Evolutionary conservation across 768 basidiomycete genomes (phyloP).

Genomic region (Jaapia argillacea): DNA sequence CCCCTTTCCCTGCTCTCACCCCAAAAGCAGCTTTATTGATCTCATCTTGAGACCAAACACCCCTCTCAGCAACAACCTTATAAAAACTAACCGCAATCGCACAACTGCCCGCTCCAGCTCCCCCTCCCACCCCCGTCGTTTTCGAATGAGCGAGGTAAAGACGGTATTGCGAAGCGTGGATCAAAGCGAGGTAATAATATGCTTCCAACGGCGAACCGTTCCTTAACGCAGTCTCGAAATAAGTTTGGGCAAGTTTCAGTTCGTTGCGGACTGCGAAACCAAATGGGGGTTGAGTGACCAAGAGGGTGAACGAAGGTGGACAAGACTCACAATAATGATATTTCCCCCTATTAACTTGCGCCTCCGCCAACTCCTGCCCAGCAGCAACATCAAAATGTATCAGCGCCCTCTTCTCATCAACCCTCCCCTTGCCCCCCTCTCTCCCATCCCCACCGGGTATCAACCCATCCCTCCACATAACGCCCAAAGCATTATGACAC

Average conservation of each 20-base stretch:
- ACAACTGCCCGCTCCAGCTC: slow-evolving; percentile 53
- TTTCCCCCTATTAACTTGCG: slow-evolving; percentile 86
- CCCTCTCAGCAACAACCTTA: slow-evolving; percentile 87
- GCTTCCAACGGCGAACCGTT: slow-evolving; percentile 91
- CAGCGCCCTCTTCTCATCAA: slow-evolving; percentile 55
- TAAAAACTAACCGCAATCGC: slow-evolving; percentile 87
- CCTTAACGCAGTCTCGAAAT: slow-evolving; percentile 79
- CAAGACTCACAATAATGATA: slow-evolving; percentile 48
- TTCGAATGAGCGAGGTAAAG: slow-evolving; percentile 31
- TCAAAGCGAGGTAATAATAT: slow-evolving; percentile 85
- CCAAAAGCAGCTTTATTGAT: slow-evolving; percentile 69
- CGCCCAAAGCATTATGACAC: slow-evolving; percentile 81
- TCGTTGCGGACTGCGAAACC: slow-evolving; percentile 55
- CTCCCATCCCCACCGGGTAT: too few relatives aligned
- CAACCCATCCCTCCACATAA: slow-evolving; percentile 88
- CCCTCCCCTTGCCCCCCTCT: too few relatives aligned
- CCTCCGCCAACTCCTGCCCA: slow-evolving; percentile 83
- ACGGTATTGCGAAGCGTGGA: slow-evolving; percentile 55
- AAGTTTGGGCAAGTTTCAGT: slow-evolving; percentile 47
- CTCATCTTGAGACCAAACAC: slow-evolving; percentile 77
- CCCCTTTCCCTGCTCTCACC: slow-evolving; percentile 61
- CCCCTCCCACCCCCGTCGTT: slow-evolving; percentile 17
- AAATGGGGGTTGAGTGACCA: slow-evolving; percentile 5
- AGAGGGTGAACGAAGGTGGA: slow-evolving; percentile 1
- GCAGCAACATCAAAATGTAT: slow-evolving; percentile 71